phyloP scores from a whole-genome alignment of 2,329 filamentous ascomycete genomes.

The Zasmidium citrigriseum region DNA sequence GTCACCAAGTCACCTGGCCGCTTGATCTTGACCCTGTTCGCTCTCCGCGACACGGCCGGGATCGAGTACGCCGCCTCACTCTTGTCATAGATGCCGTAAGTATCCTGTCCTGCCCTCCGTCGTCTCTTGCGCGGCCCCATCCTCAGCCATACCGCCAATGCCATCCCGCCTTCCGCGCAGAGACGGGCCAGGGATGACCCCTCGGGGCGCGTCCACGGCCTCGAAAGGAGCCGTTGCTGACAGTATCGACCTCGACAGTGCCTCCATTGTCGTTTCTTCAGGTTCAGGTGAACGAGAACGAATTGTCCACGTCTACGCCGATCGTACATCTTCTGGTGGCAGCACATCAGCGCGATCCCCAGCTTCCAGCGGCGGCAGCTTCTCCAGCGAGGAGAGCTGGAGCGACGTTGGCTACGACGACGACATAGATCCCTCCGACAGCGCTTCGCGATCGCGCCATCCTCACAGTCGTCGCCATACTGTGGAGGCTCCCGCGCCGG shows the following conservation, averaged over 20 bases:
- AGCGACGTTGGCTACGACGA: conserved; percentile 27
- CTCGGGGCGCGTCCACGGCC: neutral
- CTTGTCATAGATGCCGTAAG: conserved; percentile 28
- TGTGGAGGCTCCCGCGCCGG: conserved; percentile 36
- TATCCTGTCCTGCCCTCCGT: conserved; percentile 9
- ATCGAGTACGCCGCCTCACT: conserved; percentile 21
- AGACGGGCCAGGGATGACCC: conserved; percentile 16
- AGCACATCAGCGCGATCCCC: conserved; percentile 34
- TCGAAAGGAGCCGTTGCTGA: conserved; percentile 17
- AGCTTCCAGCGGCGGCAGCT: conserved; percentile 29
- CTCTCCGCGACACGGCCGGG: conserved; percentile 22
- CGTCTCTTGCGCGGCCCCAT: neutral
- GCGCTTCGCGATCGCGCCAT: conserved; percentile 46
- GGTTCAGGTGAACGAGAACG: conserved; percentile 25
- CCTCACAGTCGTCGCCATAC: conserved; percentile 34
- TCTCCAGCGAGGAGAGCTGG: conserved; percentile 33
- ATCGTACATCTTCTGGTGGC: conserved; percentile 30
- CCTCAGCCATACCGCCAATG: conserved; percentile 16
- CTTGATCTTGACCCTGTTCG: conserved; percentile 26
- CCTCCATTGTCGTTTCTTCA: conserved; percentile 24
- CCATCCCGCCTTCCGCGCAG: conserved; percentile 19
- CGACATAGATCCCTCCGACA: conserved; percentile 51
- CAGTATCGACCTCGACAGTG: conserved; percentile 15
- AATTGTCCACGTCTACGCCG: conserved; percentile 27
- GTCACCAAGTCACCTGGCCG: conserved; percentile 12